Conservation (phyloP, 192 early-diverging fungal genomes). For the Rhizophagus prolifer region DNA sequence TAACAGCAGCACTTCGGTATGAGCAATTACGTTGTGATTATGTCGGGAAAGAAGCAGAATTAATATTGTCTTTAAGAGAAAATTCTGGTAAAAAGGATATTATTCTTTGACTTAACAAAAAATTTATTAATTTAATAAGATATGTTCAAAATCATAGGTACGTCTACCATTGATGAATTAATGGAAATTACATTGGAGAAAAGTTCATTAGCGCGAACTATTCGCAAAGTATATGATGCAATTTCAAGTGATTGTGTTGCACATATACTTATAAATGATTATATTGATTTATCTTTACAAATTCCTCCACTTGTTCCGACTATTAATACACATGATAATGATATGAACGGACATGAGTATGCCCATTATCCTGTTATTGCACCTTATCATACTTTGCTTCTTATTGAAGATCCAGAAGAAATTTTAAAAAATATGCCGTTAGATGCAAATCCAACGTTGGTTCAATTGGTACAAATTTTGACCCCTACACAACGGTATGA, state of each 20-base stretch:
- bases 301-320: conserved; percentile 48
- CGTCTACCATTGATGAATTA: neutral
- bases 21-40: conserved; percentile 78
- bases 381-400: conserved; percentile 84
- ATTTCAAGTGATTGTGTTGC: conserved; percentile 49
- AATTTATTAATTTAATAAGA: neutral
- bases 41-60: conserved; percentile 69
- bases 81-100: conserved; percentile 40
- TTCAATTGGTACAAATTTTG: conserved; percentile 85
- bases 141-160: neutral
- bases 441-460: conserved; percentile 82
- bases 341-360: conserved; percentile 54
- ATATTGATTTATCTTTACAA: conserved; percentile 73
- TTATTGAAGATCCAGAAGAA: conserved; percentile 82
- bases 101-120: conserved; percentile 1
- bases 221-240: conserved; percentile 60
- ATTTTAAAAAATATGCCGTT: conserved; percentile 73
- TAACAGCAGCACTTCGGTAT: conserved; percentile 72
- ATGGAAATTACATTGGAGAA: conserved; percentile 28
- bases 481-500: conserved; percentile 75
- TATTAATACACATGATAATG: conserved; percentile 29
- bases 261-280: conserved; percentile 75
- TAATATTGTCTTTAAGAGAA: conserved; percentile 71
- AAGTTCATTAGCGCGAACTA: conserved; percentile 54
- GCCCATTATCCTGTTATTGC: conserved; percentile 72